Conservation (phyloP, 2,329 filamentous ascomycete genomes). For the Colletotrichum theobromicola region DNA sequence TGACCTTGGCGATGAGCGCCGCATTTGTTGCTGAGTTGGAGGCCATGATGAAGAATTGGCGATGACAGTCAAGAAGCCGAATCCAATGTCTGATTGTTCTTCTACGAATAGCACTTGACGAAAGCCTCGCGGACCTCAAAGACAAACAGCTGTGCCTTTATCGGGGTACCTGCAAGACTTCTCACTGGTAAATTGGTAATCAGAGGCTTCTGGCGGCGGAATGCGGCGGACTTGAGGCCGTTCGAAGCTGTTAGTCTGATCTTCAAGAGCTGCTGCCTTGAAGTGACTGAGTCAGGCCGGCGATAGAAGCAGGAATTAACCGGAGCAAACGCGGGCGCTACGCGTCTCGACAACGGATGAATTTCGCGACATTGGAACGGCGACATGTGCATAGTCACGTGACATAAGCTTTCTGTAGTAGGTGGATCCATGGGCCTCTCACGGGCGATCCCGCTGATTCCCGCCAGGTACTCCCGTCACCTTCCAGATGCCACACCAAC, state of each 20-base stretch:
- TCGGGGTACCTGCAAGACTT: neutral
- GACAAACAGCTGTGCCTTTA: neutral
- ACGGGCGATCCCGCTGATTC: slow-evolving; percentile 10
- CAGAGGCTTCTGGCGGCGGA: neutral
- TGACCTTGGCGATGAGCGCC: slow-evolving; percentile 60
- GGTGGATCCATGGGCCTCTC: neutral
- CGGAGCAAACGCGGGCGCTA: neutral
- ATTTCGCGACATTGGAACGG: neutral
- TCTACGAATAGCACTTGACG: neutral
- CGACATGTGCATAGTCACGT: neutral
- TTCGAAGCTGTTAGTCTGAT: neutral
- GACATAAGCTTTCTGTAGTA: neutral
- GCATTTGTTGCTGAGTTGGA: slow-evolving; percentile 28
- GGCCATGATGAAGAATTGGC: neutral
- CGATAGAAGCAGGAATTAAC: neutral
- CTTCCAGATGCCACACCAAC: neutral
- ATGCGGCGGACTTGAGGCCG: neutral
- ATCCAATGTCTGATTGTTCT: neutral
- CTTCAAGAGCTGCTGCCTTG: slow-evolving; percentile 3
- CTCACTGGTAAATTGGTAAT: neutral
- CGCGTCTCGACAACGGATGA: neutral
- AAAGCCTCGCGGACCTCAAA: neutral
- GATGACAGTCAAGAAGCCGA: neutral
- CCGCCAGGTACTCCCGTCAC: slow-evolving; percentile 3
- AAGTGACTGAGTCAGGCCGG: neutral